Conservation (phyloP, 441 rosid genomes). For the Dalechampia spathulata region DNA sequence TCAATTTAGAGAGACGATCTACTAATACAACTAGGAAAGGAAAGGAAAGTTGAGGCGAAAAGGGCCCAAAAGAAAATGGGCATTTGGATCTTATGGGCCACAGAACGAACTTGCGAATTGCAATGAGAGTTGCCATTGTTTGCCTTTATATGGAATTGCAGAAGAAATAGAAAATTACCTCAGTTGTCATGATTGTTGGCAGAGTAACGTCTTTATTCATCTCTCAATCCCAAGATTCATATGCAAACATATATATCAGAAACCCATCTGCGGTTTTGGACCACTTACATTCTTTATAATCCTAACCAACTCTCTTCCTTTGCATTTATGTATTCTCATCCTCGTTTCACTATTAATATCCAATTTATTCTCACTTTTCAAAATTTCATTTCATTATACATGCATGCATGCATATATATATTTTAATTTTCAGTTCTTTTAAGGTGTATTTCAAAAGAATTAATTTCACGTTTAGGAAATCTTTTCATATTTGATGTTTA, state of each 20-base stretch:
- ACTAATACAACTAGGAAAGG: background rate
- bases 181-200: too few species aligned
- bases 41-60: background rate
- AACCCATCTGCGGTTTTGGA: conserved; percentile 3
- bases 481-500: too few species aligned
- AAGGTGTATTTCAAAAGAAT: too few species aligned
- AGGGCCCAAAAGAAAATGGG: conserved; percentile 12
- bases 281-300: conserved; percentile 8
- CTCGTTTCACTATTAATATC: background rate
- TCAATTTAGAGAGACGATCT: too few species aligned
- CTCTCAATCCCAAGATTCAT: background rate
- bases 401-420: background rate
- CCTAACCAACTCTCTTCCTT: conserved; percentile 5
- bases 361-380: too few species aligned
- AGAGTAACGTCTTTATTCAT: background rate
- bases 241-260: background rate
- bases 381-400: background rate
- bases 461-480: too few species aligned
- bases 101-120: background rate
- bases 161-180: background rate
- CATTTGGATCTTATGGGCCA: conserved; percentile 28
- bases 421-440: too few species aligned
- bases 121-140: background rate
- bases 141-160: conserved; percentile 13
- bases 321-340: conserved; percentile 3